Percentiles rank a stretch among this genome's conserved stretches.
These are phyloP conservation scores for Falciphora oryzae DNA, from an alignment of 2,329 filamentous ascomycete species.

Conservation along the genomic window DNA sequence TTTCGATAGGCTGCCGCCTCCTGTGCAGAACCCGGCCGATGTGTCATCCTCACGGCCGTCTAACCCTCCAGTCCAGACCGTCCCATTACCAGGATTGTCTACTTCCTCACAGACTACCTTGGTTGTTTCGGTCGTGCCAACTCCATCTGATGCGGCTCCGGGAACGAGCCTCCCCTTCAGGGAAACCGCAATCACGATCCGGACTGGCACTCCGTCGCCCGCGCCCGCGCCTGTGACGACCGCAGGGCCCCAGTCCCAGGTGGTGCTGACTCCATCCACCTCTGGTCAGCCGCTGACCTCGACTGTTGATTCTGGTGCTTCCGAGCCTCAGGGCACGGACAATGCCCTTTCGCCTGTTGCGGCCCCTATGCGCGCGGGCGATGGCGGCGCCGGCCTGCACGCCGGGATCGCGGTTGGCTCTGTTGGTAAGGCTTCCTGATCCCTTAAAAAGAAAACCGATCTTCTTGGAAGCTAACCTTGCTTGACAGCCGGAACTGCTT, in stretches of 20 bases:
- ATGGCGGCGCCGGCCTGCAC: not conserved
- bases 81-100: too few relatives aligned
- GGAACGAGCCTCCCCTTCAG: not conserved
- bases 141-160: too few relatives aligned
- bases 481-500: constrained; percentile 1
- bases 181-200: not conserved
- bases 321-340: not conserved
- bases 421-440: not conserved
- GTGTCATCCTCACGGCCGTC: too few relatives aligned
- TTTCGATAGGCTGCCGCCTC: too few relatives aligned
- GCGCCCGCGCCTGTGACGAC: not conserved
- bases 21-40: too few relatives aligned
- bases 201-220: not conserved
- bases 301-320: too few relatives aligned
- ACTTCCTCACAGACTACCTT: not conserved
- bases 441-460: not conserved
- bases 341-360: not conserved
- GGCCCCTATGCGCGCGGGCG: too few relatives aligned
- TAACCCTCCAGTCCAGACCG: not conserved
- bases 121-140: not conserved
- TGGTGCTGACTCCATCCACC: not conserved
- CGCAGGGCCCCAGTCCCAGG: not conserved
- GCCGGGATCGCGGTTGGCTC: constrained; percentile 8
- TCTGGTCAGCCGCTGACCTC: not conserved
- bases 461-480: not conserved